Evolutionary conservation across 2,329 filamentous ascomycete species (phyloP), one percentile per base, ranked within the genome.

Genomic region (Pseudocercospora fijiensis): DNA sequence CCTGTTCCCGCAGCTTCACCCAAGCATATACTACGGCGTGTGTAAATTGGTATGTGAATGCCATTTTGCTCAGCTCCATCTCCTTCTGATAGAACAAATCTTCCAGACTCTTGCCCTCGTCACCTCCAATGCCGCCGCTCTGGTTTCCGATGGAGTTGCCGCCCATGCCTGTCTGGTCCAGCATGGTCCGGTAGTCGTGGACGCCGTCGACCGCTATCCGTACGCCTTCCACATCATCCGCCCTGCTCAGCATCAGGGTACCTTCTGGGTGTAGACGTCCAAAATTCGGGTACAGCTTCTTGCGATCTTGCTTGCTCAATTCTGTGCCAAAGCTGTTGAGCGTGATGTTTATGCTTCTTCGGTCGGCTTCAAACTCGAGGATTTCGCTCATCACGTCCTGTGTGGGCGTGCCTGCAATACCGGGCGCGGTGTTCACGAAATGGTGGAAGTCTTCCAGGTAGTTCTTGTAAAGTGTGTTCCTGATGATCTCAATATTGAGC

Each of bases 81-180:
- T 99, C 95, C 81, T 96, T 98, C 78, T 97, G 92, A 78, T 99
- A 99, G 80, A 99, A 99, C 82, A 99, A 84, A 75, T 99, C 95
- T 77, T 99, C 95, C 72, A 99, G 79, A 73, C 93, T 97, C 81
- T 91, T 92, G 56, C 91, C 90, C 70, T 96, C 92, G 16, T 86
- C 83, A 16, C 86, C 83, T 26, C 89, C 88, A n/a, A 86, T 83
- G 37, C 92, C 92, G 65, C 91, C 90, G 24, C 87, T 86, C 90
- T 93, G 92, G 78, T 96, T 96, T 52, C 92, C 91, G 28, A 92
- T 85, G 3, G 90, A 87, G 4, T 86, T 85, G 33, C 88, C 87
- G 43, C 90, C 92, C 71, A 90, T 80, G 33, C 88, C 88, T n/a
- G 93, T 90, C 65, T 93, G 90, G 74, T 98, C 95, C 73, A 99